Conservation (phyloP, 345 rosid genomes). For the Isatis tinctoria region DNA sequence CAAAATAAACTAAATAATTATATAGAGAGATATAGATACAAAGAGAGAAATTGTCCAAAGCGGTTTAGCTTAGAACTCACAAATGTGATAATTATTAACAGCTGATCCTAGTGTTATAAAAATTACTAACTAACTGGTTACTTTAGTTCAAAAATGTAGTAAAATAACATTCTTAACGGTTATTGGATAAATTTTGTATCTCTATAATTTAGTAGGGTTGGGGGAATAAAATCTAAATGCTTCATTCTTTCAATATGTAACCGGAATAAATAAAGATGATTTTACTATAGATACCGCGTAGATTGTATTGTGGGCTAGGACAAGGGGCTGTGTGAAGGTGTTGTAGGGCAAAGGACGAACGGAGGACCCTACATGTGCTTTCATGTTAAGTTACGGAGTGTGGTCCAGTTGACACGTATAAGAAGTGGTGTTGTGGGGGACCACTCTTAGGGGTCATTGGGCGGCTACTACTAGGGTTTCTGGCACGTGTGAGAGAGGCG, state of each 20-base stretch:
- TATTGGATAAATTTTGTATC: too few relatives aligned
- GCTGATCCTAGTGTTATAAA: background rate
- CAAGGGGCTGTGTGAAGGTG: conserved; percentile 7
- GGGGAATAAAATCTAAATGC: background rate
- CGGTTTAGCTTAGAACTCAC: background rate
- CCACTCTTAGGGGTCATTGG: conserved; percentile 28
- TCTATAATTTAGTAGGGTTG: background rate
- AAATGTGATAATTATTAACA: background rate
- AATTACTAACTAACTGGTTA: background rate
- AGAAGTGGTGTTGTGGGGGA: conserved; percentile 2
- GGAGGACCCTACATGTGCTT: conserved; percentile 28
- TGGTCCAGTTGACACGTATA: conserved; percentile 31
- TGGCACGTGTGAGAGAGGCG: conserved; percentile 38
- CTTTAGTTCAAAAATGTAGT: too few relatives aligned
- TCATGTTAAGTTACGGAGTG: conserved; percentile 34
- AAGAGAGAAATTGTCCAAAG: background rate
- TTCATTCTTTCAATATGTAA: background rate
- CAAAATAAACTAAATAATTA: too few relatives aligned
- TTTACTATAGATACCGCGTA: conserved; percentile 25
- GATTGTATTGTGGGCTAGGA: conserved; percentile 38
- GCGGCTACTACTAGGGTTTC: conserved; percentile 36
- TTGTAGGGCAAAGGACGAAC: conserved; percentile 26
- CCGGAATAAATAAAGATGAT: background rate
- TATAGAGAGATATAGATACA: background rate
- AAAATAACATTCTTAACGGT: too few relatives aligned